A percentile compares a stretch with the other conserved stretches of the same genome.
phyloP scores from a whole-genome alignment of 192 early-diverging fungal species.

The Backusella luteola region DNA sequence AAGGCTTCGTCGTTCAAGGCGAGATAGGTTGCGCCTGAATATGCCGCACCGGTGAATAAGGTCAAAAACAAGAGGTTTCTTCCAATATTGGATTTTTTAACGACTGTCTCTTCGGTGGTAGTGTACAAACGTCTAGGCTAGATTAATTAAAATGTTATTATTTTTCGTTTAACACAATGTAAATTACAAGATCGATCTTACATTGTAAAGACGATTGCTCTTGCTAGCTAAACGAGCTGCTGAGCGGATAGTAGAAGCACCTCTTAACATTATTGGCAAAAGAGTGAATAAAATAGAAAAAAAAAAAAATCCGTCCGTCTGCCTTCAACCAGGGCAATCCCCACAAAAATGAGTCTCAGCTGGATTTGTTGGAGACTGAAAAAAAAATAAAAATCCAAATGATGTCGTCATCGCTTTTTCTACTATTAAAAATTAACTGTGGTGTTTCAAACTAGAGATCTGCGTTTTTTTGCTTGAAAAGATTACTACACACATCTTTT shows the following conservation, averaged over 20 bases:
- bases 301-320: no score
- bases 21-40: slow-evolving; percentile 50
- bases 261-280: slow-evolving; percentile 7
- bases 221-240: neutral
- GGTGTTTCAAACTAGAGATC: no score
- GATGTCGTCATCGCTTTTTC: neutral
- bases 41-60: slow-evolving; percentile 35
- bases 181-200: neutral
- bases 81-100: neutral
- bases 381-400: neutral
- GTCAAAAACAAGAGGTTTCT: slow-evolving; percentile 23
- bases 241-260: slow-evolving; percentile 3
- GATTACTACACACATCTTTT: no score
- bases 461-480: no score
- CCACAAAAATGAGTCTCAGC: neutral
- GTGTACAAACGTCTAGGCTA: slow-evolving; percentile 9
- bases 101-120: neutral
- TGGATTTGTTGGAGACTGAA: neutral
- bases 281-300: no score
- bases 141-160: neutral
- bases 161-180: neutral
- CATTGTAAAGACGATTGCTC: neutral
- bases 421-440: neutral
- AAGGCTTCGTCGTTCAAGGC: slow-evolving; percentile 53
- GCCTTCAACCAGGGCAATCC: neutral